Evolutionary conservation across 2,329 filamentous ascomycete genomes (phyloP), one percentile per base, ranked within the genome.

Genomic region (Polytolypa hystricis): DNA sequence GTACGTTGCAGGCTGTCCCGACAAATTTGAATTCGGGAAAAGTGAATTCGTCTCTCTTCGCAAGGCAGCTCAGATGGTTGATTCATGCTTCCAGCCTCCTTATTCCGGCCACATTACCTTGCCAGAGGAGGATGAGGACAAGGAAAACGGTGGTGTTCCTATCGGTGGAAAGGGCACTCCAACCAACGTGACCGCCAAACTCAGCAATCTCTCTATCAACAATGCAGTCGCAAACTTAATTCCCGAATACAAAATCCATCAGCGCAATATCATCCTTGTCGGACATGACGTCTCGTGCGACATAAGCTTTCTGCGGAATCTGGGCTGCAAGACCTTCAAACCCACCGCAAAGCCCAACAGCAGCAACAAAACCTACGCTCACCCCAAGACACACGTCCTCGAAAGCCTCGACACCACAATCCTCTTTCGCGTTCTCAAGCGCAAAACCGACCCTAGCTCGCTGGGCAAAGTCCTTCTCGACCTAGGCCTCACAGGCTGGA

Each of bases 261-360:
- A 41, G 30, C 73, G 79, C 17, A 77, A 75, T 28, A 61, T 94
- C 30, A 65, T 93, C 16, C 65, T 96, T 10, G 75, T 95, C 2
- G 91, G 85, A 12, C 87, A 95, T 51, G 79, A 83, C 41, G 58
- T 81, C 7, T 49, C 58, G 1, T 56, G 68, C 8, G 91, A 96
- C 50, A 64, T 94, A 41, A 60, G 64, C 0, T 85, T 81, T 52
- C 69, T 94, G 8, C 58, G 64, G 3, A 60, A 62, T 2, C 52
- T 89, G n/a, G 79, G 78, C n/a, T 46, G 45, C 28, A 40, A 32
- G 12, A 40, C 9, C 79, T 44, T 40, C 38, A 45, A 40, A 32
- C 54, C 79, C 2, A 31, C 18, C 7, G 33, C 17, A 19, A 9
- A 21, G 12, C 12, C 30, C 16, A 19, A 33, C 26, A n/a, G 17